Conservation (phyloP, 2,329 filamentous ascomycete species). For the Clonostachys sp. region DNA sequence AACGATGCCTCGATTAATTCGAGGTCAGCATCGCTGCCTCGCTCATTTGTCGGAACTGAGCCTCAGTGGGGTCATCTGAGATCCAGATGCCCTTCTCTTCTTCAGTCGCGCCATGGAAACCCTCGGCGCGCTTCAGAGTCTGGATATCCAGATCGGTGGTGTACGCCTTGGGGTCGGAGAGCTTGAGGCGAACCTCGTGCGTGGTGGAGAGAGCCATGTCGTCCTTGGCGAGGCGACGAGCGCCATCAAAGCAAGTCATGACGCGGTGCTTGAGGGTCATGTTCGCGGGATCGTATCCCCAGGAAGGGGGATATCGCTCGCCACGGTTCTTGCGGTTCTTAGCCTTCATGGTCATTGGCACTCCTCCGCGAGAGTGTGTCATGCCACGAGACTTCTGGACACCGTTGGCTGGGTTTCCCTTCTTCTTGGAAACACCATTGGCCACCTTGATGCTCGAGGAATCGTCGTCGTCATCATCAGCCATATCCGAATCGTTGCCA, state of each 20-base stretch:
- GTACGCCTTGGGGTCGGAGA: conserved; percentile 72
- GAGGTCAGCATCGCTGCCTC: too few relatives aligned
- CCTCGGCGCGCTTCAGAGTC: conserved; percentile 83
- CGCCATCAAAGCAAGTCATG: conserved; percentile 86
- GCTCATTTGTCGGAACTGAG: conserved; percentile 53
- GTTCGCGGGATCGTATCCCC: conserved; percentile 87
- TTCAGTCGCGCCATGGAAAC: conserved; percentile 71
- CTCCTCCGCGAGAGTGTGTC: conserved; percentile 74
- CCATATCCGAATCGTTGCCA: conserved; percentile 40
- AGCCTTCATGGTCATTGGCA: conserved; percentile 48
- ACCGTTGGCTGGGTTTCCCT: conserved; percentile 49
- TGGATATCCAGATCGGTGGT: conserved; percentile 92
- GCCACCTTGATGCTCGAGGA: conserved; percentile 37
- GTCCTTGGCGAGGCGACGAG: conserved; percentile 87
- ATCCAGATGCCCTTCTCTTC: conserved; percentile 88
- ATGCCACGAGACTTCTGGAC: conserved; percentile 67
- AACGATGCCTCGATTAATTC: too few relatives aligned
- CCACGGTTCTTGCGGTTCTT: conserved; percentile 87
- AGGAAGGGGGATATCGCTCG: conserved; percentile 71
- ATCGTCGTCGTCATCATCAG: conserved; percentile 48
- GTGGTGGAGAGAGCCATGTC: conserved; percentile 98
- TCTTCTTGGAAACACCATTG: conserved; percentile 37
- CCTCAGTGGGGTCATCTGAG: conserved; percentile 63
- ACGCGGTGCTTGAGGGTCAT: conserved; percentile 99
- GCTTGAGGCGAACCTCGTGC: conserved; percentile 83